Base-by-base conservation (phyloP, 1,284 basidiomycete species). In the Ganoderma sinense region DNA sequence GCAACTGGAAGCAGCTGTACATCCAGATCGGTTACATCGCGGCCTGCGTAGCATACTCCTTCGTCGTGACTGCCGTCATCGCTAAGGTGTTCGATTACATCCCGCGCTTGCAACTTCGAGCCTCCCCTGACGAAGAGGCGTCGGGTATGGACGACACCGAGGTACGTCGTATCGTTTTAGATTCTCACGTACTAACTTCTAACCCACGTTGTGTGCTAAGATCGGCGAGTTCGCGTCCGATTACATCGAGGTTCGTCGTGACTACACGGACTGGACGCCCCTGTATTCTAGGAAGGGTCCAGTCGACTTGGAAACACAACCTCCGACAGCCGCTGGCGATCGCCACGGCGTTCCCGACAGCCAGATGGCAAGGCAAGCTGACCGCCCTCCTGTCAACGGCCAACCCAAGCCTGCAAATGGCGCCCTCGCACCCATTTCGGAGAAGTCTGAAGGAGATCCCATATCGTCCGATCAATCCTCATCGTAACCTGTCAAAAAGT, bases 101-200 rank as follows among this genome's bases (percentile, higher is more conserved):
- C 63, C 96, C 96, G 55, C 91, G 91, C 26, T 85, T 95, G 59
- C 86, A 90, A 66, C 88, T 98, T 76, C 88, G 93, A 55, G 88
- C 90, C 26, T 87, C 88, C 20, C 89, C 90, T 43, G 91, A 94
- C 78, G 94, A 90, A 41, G 95, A 98, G 84, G 88, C 87, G 68
- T 86, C 95, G 65, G 96, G 96, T 63, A 93, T 97, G 88, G 96
- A 98, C 80, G 94, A 94, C 76, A 88, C 90, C 41, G 92, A 96
- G 86, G 92, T 94, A 74, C 13, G 48, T 5, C 73, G 88, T 77
- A 10, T 31, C 18, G 64, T 29, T 39, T 41, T 62, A 62, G 4
- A 11, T 2, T 36, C 26, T n/a, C 43, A 36, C 53, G 55, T 33
- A 39, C 59, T 4, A 39, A 60, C 23, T 18, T 61, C 61, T 33